Conservation (phyloP, 805 yeast genomes). For the Crinitomyces ghanaensis region DNA sequence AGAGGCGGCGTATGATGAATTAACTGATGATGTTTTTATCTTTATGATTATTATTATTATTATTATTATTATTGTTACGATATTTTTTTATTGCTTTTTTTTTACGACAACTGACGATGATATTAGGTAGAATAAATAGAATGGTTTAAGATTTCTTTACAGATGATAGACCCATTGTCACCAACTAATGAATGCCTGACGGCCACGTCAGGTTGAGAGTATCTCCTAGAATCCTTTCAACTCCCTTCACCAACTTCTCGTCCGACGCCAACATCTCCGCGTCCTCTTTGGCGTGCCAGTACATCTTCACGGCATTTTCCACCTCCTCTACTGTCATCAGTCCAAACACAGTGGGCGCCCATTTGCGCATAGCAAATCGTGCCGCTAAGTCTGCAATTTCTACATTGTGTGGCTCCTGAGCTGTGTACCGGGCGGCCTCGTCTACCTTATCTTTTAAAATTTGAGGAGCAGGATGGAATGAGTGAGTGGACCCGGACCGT, state of each 20-base stretch:
- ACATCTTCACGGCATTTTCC: slow-evolving; percentile 47
- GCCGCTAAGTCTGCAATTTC: slow-evolving; percentile 79
- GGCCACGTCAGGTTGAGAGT: slow-evolving; percentile 61
- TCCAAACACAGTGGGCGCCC: slow-evolving; percentile 77
- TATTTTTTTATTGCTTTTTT: neutral
- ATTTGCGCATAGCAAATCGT: slow-evolving; percentile 55
- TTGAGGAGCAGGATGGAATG: slow-evolving; percentile 70
- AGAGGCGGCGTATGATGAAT: neutral
- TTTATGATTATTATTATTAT: no score
- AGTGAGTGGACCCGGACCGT: slow-evolving; percentile 51
- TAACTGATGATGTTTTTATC: no score
- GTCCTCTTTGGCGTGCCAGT: slow-evolving; percentile 34
- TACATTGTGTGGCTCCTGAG: slow-evolving; percentile 32
- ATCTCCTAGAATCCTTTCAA: slow-evolving; percentile 35
- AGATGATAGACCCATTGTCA: no score
- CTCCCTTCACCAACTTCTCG: slow-evolving; percentile 30
- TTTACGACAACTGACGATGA: neutral
- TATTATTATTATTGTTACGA: no score
- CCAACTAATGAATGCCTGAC: slow-evolving; percentile 37
- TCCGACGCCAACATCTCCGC: slow-evolving; percentile 33
- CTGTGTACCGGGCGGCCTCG: slow-evolving; percentile 36
- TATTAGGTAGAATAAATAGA: no score
- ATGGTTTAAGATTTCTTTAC: no score
- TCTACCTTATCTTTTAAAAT: slow-evolving; percentile 38
- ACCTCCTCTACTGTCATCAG: slow-evolving; percentile 56